Evolutionary conservation across 176 grass and related monocot species (phyloP), one percentile per base, ranked within the genome.

Genomic region (Lolium perenne): DNA sequence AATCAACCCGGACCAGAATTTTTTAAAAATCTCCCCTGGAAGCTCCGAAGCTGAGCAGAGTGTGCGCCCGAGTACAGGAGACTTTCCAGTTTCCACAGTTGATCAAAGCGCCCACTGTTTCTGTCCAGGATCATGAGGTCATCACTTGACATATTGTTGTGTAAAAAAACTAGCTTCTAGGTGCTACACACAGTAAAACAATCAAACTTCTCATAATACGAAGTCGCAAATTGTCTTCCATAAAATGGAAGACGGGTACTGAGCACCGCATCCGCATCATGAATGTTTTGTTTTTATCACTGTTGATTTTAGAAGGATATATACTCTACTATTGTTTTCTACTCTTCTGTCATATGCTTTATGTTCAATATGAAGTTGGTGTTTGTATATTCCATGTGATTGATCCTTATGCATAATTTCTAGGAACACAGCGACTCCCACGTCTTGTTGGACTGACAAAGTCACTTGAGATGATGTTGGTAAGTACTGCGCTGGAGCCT

Each of bases 381-480:
- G 59, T 74, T 89, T 41, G 9, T 45, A 23, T 79, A 46, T 63
- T 35, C 25, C 26, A 23, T 51, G 46, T 20, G 3, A 77, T 56
- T 78, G 56, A 53, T 16, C 14, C 50, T 5, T 65, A 46, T 50
- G 68, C 29, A 87, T 87, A 53, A 21, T 70, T 80, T 88, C n/a
- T 83, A 98, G 93, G 97, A 79, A 99, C 94, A 15, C 97, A 99
- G 20, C 87, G 97, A 68, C 97, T 99, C 48, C 97, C 97, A 35
- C 97, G 92, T 14, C 94, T 99, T 80, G 92, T 93, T 88, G 97
- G 94, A 60, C 79, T 99, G 83, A 86, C 90, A 76, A 99, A 99
- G 90, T 83, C 92, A 84, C 76, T 99, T 62, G 92, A 99, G 83
- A 99, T 95, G 90, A 94, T 98, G 23, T 54, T 98, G 97, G 97